Evolutionary conservation across 371 early-diverging fungal species (phyloP).

Genomic region (Conidiobolus incongruus): DNA sequence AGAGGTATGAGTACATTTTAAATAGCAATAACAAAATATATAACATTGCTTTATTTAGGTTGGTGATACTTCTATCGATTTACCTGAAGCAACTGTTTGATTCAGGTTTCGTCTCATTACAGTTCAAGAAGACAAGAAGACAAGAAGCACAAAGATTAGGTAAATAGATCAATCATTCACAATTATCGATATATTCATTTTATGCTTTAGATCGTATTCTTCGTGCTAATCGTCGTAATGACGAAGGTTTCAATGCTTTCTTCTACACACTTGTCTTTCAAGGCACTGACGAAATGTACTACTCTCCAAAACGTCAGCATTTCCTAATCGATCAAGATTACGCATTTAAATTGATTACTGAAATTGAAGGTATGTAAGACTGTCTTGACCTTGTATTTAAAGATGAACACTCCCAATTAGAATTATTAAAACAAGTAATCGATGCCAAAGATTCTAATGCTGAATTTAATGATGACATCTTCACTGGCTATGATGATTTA

Average conservation of each 20-base stretch:
- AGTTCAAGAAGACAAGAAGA: conserved; percentile 98
- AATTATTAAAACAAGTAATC: no score
- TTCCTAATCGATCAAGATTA: conserved; percentile 99
- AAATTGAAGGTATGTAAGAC: conserved; percentile 51
- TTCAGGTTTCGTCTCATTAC: conserved; percentile 98
- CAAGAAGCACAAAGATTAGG: conserved; percentile 99
- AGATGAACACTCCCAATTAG: no score
- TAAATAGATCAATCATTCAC: neutral
- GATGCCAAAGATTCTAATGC: no score
- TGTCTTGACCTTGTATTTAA: no score
- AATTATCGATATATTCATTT: neutral
- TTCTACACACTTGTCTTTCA: conserved; percentile 96
- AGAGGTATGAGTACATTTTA: no score
- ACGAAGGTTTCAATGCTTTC: conserved; percentile 95
- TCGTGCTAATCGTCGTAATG: conserved; percentile 93
- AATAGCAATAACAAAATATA: no score
- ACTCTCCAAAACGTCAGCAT: conserved; percentile 93
- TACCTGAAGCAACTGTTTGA: conserved; percentile 99
- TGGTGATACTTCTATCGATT: conserved; percentile 98
- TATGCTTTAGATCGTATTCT: conserved; percentile 58
- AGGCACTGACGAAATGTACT: conserved; percentile 99
- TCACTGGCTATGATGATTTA: no score
- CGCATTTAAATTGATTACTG: conserved; percentile 85
- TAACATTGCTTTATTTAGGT: no score
- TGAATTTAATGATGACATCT: no score